phyloP scores from a whole-genome alignment of 192 early-diverging fungal species.

The Linderina pennispora region DNA sequence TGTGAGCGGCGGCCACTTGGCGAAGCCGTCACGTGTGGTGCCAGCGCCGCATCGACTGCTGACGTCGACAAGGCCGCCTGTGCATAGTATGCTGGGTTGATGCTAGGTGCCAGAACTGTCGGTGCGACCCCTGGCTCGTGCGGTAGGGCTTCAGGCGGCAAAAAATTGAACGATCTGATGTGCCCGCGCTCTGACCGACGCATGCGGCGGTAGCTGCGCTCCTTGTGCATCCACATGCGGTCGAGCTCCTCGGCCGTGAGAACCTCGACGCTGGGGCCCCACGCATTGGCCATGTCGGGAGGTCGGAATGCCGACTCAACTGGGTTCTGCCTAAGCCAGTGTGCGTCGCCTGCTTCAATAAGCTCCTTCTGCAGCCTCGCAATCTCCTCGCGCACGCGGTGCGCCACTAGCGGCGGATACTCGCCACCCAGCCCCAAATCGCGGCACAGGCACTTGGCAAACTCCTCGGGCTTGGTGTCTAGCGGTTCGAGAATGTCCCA shows the following conservation, averaged over 20 bases:
- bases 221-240: slow-evolving; percentile 43
- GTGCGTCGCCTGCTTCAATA: slow-evolving; percentile 31
- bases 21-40: too few species aligned
- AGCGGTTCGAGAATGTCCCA: slow-evolving; percentile 71
- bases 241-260: slow-evolving; percentile 45
- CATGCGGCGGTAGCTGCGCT: slow-evolving; percentile 42
- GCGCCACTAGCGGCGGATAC: slow-evolving; percentile 42
- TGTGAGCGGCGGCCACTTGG: too few species aligned
- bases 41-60: too few species aligned
- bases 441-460: slow-evolving; percentile 36
- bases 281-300: slow-evolving; percentile 31
- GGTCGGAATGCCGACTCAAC: slow-evolving; percentile 39
- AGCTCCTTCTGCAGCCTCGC: slow-evolving; percentile 38
- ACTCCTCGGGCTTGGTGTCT: slow-evolving; percentile 40
- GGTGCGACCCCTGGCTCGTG: slow-evolving; percentile 10
- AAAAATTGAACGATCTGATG: slow-evolving; percentile 41
- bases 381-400: slow-evolving; percentile 42
- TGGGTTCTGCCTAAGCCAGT: slow-evolving; percentile 38
- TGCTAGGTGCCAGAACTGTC: slow-evolving; percentile 15
- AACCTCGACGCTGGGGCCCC: slow-evolving; percentile 45
- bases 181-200: slow-evolving; percentile 40
- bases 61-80: slow-evolving; percentile 17
- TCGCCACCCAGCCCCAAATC: slow-evolving; percentile 45
- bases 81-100: slow-evolving; percentile 37
- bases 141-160: slow-evolving; percentile 34